A percentile compares a stretch with the other conserved stretches of the same genome.
Conservation (phyloP, 2,329 filamentous ascomycete species). For the Geosmithia morbida region DNA sequence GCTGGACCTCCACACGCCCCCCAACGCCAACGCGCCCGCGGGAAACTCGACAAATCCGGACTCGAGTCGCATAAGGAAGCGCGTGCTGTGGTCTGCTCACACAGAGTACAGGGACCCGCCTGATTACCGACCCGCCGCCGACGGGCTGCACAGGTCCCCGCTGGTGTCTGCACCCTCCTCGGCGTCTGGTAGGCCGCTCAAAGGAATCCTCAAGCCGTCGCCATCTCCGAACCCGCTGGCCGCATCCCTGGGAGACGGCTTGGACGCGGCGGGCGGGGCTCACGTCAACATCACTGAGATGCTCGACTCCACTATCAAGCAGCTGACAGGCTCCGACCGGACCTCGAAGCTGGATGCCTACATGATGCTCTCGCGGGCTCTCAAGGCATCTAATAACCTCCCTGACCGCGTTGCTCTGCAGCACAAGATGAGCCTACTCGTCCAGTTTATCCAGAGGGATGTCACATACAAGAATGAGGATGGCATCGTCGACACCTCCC, state of each 20-base stretch:
- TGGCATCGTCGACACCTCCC: slow-evolving; percentile 46
- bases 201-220: slow-evolving; percentile 67
- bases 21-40: slow-evolving; percentile 28
- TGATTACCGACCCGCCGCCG: slow-evolving; percentile 22
- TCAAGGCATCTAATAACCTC: slow-evolving; percentile 71
- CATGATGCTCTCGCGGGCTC: slow-evolving; percentile 56
- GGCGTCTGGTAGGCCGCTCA: slow-evolving; percentile 30
- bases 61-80: slow-evolving; percentile 32
- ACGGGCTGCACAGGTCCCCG: slow-evolving; percentile 21
- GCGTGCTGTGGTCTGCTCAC: slow-evolving; percentile 40
- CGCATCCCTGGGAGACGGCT: slow-evolving; percentile 23
- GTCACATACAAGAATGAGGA: slow-evolving; percentile 45
- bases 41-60: slow-evolving; percentile 26
- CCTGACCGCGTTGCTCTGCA: slow-evolving; percentile 60
- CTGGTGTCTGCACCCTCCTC: slow-evolving; percentile 24
- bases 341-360: slow-evolving; percentile 75
- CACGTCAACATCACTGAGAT: slow-evolving; percentile 56
- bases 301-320: slow-evolving; percentile 71
- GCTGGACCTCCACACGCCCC: slow-evolving; percentile 30
- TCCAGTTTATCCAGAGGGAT: slow-evolving; percentile 75
- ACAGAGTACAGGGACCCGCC: slow-evolving; percentile 43
- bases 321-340: slow-evolving; percentile 61
- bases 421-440: slow-evolving; percentile 62
- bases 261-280: slow-evolving; percentile 17
- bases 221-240: slow-evolving; percentile 30